These are phyloP conservation scores for Quercus agrifolia DNA, from an alignment of 306 rosid species.

Conservation along the genomic window DNA sequence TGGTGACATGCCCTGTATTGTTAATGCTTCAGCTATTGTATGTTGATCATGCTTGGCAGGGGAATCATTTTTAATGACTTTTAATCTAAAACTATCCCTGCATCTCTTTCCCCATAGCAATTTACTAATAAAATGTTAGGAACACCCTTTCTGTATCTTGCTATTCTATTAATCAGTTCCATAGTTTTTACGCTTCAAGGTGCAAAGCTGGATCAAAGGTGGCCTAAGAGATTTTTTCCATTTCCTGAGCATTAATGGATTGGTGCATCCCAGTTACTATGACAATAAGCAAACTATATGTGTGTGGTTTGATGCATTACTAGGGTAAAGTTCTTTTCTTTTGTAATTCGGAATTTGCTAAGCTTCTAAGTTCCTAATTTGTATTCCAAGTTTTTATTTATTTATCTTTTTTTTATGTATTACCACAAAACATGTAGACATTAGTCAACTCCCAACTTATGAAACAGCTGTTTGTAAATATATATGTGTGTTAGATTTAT, in stretches of 20 bases:
- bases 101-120: neutral
- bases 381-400: neutral
- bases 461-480: conserved; percentile 8
- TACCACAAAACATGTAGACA: conserved; percentile 18
- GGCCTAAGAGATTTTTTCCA: conserved; percentile 61
- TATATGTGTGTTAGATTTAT: neutral
- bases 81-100: neutral
- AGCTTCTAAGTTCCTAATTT: conserved; percentile 6
- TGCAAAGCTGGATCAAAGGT: conserved; percentile 88
- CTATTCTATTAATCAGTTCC: neutral
- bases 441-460: neutral
- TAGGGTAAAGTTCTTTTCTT: no score
- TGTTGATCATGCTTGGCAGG: neutral
- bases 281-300: conserved; percentile 83
- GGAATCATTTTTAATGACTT: neutral
- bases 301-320: conserved; percentile 77
- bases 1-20: neutral
- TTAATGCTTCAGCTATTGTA: neutral
- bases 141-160: neutral
- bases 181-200: conserved; percentile 45
- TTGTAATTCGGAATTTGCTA: neutral
- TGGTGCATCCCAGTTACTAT: conserved; percentile 95
- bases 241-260: conserved; percentile 54
- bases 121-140: neutral
- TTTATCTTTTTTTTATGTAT: no score